Evolutionary conservation across 2,329 filamentous ascomycete species (phyloP), one percentile per base, ranked within the genome.

Genomic region (Nemania bipapillata): DNA sequence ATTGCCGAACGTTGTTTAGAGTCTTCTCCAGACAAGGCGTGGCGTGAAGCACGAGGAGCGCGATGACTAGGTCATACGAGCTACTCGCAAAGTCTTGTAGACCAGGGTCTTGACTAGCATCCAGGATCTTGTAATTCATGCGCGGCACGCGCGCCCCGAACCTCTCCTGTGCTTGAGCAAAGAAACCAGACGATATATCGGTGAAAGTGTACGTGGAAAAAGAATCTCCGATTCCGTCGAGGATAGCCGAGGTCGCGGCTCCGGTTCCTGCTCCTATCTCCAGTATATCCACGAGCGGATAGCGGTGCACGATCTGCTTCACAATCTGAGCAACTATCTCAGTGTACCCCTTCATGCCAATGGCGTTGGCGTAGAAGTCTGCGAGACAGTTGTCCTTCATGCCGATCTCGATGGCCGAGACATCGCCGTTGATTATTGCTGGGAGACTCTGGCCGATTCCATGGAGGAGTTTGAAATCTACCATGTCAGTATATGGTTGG

Each of bases 11-110:
- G 30, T 76, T 71, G 1, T 20, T 11, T 11, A 78, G 24, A 2
- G 68, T 66, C 1, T 45, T 24, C 0, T 66, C 63, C 11, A 77
- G 60, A 8, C 71, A 56, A 9, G 47, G 53, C 4, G 74, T 69
- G 1, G 70, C 72, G 35, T 75, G 74, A 2, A 77, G 52, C 2
- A 75, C 74, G 22, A 66, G 71, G 0, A 68, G 65, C 0, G 72
- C 73, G 1, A 77, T 42, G 4, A 75, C 40, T 1, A 75, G n/a
- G 32, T 76, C 75, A 37, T 73, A 76, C 4, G 63, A 53, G 1
- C 52, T 42, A 0, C 65, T 50, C 1, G 56, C 61, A 32, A 66
- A 76, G 2, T 73, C 74, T 50, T 75, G 72, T 7, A 45, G 52
- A 0, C 2, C 11, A 5, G 60, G 63, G 1, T 12, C 4, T 20